phyloP scores from a whole-genome alignment of 768 basidiomycete species.

The Kwoniella europaea region DNA sequence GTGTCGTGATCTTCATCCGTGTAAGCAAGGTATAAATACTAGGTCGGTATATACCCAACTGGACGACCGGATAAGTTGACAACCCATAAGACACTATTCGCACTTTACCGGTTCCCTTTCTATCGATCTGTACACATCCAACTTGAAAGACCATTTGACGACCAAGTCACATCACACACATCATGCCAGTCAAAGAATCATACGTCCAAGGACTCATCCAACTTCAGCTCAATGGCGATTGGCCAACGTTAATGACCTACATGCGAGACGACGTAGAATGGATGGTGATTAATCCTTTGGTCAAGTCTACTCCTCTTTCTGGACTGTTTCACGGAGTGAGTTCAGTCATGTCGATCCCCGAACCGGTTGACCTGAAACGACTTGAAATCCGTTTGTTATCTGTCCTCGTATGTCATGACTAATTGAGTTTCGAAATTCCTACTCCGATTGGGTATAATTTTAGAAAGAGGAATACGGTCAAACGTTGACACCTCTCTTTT shows the following conservation, averaged over 20 bases:
- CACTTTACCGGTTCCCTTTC: not conserved
- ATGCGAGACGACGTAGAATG: conserved; percentile 6
- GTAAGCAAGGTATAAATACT: no score
- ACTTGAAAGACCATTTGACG: no score
- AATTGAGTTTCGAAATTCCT: no score
- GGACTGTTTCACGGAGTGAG: conserved; percentile 5
- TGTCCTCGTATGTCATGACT: no score
- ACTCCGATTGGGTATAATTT: not conserved
- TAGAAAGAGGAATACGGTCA: not conserved
- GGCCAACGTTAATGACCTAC: not conserved
- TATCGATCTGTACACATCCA: not conserved
- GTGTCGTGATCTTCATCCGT: no score
- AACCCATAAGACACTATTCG: no score
- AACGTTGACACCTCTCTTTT: not conserved
- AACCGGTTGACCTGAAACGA: not conserved
- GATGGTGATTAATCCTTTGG: conserved; percentile 8
- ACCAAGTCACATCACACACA: not conserved
- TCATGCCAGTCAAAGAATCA: conserved; percentile 11
- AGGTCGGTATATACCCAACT: no score
- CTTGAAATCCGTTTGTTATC: no score
- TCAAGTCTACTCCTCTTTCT: conserved; percentile 5
- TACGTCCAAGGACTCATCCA: conserved; percentile 1
- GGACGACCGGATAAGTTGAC: no score
- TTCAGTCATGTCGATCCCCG: not conserved
- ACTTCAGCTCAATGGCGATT: conserved; percentile 1